Evolutionary conservation across 208 protist genomes (phyloP).

Genomic region (Leishmania martiniquensis): DNA sequence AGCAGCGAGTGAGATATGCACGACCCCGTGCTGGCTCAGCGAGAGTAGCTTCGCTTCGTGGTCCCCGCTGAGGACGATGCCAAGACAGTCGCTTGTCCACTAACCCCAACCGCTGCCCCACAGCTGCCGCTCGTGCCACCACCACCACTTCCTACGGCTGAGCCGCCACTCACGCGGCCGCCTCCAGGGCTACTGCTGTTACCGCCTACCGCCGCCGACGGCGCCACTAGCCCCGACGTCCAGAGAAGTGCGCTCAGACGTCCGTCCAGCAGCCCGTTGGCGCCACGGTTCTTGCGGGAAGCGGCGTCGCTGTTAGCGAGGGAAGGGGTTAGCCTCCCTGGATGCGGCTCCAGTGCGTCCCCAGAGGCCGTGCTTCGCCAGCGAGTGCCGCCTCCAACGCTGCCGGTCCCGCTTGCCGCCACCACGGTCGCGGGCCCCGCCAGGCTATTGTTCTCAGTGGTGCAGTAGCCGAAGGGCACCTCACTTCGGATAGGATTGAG

Average conservation of each 20-base stretch:
- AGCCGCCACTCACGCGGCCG: constrained; percentile 1
- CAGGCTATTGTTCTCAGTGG: constrained; percentile 23
- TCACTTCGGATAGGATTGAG: neutral
- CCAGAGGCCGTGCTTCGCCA: neutral
- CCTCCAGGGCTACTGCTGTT: neutral
- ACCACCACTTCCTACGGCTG: neutral
- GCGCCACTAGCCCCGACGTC: constrained; percentile 16
- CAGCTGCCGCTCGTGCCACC: neutral
- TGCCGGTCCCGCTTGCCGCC: neutral
- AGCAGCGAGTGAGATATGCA: neutral
- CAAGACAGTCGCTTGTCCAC: neutral
- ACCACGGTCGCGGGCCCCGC: neutral
- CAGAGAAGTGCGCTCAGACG: constrained; percentile 20
- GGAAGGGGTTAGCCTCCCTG: neutral
- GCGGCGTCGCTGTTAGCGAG: neutral
- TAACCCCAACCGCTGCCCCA: neutral
- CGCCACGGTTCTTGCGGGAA: neutral
- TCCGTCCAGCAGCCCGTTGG: constrained; percentile 15
- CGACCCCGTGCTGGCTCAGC: neutral
- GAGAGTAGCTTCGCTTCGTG: constrained; percentile 26
- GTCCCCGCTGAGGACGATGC: neutral
- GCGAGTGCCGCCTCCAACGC: neutral
- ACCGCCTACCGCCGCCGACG: neutral
- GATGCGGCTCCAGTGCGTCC: constrained; percentile 8
- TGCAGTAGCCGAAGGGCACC: constrained; percentile 15